phyloP scores from a whole-genome alignment of 106 monocot genomes.

The Acorus gramineus region DNA sequence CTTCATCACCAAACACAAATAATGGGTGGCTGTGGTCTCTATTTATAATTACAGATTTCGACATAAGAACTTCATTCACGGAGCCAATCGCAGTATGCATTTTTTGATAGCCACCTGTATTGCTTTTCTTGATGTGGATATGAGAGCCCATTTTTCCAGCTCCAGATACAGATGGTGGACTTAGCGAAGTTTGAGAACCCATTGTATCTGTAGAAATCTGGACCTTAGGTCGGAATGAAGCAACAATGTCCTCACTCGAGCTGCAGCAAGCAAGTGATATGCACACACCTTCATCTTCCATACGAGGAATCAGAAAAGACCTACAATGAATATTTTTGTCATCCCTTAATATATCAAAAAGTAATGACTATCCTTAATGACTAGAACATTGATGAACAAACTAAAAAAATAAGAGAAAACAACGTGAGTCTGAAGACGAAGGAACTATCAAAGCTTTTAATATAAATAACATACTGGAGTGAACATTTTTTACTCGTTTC shows the following conservation, averaged over 20 bases:
- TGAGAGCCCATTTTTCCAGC: slow-evolving; percentile 58
- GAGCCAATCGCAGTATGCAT: slow-evolving; percentile 18
- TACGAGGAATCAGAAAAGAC: slow-evolving; percentile 39
- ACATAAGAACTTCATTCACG: slow-evolving; percentile 68
- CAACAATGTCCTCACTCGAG: slow-evolving; percentile 44
- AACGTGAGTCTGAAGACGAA: too few species aligned
- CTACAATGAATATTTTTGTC: slow-evolving; percentile 26
- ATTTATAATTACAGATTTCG: slow-evolving; percentile 49
- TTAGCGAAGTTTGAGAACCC: slow-evolving; percentile 25
- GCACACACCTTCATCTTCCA: slow-evolving; percentile 60
- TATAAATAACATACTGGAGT: too few species aligned
- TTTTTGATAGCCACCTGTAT: slow-evolving; percentile 13
- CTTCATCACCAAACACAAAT: slow-evolving; percentile 68
- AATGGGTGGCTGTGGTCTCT: slow-evolving; percentile 12
- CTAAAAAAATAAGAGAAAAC: too few species aligned
- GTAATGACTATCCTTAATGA: not conserved
- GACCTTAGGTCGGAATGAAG: slow-evolving; percentile 76
- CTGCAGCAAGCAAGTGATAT: slow-evolving; percentile 67
- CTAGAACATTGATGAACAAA: too few species aligned
- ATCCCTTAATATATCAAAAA: not conserved
- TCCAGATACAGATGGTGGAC: slow-evolving; percentile 20
- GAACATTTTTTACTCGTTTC: too few species aligned
- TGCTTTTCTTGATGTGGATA: slow-evolving; percentile 34
- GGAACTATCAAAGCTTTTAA: too few species aligned
- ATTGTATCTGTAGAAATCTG: slow-evolving; percentile 16